Evolutionary conservation across 192 early-diverging fungal genomes (phyloP).

Genomic region (Coemansia sp.): DNA sequence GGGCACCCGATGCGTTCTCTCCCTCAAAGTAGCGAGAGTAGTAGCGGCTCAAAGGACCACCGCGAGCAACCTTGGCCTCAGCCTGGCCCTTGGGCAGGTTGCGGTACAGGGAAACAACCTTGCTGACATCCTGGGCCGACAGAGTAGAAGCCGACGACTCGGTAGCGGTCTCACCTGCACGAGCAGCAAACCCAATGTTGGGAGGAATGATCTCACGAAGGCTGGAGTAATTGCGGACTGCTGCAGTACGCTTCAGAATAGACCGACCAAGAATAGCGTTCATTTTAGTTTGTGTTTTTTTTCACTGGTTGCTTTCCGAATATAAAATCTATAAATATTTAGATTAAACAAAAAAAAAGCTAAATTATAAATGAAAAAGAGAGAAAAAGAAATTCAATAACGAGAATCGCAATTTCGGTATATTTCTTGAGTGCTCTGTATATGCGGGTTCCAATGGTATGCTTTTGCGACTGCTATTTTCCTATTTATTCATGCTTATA

Average conservation of each 20-base stretch:
- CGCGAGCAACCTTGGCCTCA: constrained; percentile 54
- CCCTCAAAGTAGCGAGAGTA: constrained; percentile 74
- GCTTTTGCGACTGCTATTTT: no score
- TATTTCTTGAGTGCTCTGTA: no score
- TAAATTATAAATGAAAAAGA: background rate
- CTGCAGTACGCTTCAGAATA: constrained; percentile 33
- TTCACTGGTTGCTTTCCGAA: no score
- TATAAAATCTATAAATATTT: background rate
- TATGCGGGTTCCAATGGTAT: no score
- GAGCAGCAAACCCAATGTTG: constrained; percentile 69
- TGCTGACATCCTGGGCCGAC: constrained; percentile 62
- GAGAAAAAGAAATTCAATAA: background rate
- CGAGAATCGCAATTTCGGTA: no score
- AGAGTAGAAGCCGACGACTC: constrained; percentile 48
- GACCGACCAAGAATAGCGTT: constrained; percentile 47
- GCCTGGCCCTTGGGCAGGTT: constrained; percentile 72
- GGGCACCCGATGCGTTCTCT: constrained; percentile 67
- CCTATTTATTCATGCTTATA: no score
- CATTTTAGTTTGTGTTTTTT: constrained; percentile 15
- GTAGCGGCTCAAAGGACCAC: constrained; percentile 63
- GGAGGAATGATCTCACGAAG: constrained; percentile 68
- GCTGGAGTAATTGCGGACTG: constrained; percentile 51
- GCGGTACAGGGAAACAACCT: constrained; percentile 75
- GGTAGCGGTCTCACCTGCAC: constrained; percentile 41
- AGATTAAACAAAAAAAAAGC: background rate